phyloP scores from a whole-genome alignment of 441 rosid species.

The Breynia disticha region DNA sequence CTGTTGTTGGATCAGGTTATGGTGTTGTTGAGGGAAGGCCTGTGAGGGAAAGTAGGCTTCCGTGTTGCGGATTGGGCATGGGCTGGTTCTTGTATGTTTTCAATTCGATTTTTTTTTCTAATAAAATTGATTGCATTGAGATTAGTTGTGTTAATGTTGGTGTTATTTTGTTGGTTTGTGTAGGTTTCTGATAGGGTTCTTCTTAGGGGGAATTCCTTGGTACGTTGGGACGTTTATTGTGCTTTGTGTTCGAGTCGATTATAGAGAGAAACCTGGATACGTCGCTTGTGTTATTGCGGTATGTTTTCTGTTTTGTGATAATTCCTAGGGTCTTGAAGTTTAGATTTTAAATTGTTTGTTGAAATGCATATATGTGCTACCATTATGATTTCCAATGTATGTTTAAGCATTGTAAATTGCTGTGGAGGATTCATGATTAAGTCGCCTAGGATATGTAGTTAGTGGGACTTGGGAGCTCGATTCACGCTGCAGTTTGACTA shows the following conservation, averaged over 20 bases:
- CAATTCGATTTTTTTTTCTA: background rate
- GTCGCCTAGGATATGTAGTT: too few species aligned
- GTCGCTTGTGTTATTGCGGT: slow-evolving; percentile 73
- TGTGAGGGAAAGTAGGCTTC: slow-evolving; percentile 40
- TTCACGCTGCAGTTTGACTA: too few species aligned
- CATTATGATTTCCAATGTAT: too few species aligned
- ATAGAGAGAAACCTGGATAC: slow-evolving; percentile 79
- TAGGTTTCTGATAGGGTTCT: slow-evolving; percentile 74
- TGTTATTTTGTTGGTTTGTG: slow-evolving; percentile 3
- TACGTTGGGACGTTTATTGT: slow-evolving; percentile 55
- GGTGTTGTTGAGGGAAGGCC: slow-evolving; percentile 43
- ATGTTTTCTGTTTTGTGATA: slow-evolving; percentile 14
- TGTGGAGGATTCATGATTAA: too few species aligned
- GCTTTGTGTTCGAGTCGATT: slow-evolving; percentile 42
- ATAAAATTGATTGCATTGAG: background rate
- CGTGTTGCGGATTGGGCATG: slow-evolving; percentile 78
- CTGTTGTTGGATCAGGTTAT: slow-evolving; percentile 38
- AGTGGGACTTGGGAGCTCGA: too few species aligned
- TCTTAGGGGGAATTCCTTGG: slow-evolving; percentile 85
- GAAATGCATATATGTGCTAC: too few species aligned
- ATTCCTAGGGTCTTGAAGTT: too few species aligned
- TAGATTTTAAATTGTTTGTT: too few species aligned
- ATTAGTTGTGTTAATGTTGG: background rate
- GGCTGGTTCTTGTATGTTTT: slow-evolving; percentile 84
- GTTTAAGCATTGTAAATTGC: too few species aligned